These are phyloP conservation scores for Mollisiaceae sp. DNA, from an alignment of 2,329 filamentous ascomycete genomes.

Conservation along the genomic window DNA sequence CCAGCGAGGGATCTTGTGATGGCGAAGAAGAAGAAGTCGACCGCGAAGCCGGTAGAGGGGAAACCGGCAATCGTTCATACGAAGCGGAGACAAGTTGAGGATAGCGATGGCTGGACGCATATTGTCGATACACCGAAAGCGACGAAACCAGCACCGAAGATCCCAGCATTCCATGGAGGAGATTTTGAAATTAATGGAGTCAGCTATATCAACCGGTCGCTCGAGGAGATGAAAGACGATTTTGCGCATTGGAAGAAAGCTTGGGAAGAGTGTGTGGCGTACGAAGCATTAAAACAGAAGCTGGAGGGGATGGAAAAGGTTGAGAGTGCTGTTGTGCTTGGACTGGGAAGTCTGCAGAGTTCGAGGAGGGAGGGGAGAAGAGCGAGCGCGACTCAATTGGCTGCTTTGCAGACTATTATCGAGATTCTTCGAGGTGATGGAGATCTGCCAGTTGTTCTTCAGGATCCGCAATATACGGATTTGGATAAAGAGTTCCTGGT, in stretches of 20 bases:
- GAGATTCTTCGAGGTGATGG: slow-evolving; percentile 27
- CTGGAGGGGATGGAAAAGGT: slow-evolving; percentile 26
- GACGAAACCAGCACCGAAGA: slow-evolving; percentile 18
- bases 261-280: slow-evolving; percentile 38
- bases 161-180: slow-evolving; percentile 28
- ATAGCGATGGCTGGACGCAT: slow-evolving; percentile 44
- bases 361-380: slow-evolving; percentile 39
- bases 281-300: slow-evolving; percentile 26
- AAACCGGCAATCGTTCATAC: slow-evolving; percentile 32
- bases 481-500: slow-evolving; percentile 40
- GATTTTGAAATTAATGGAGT: slow-evolving; percentile 39
- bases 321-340: slow-evolving; percentile 39
- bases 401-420: slow-evolving; percentile 38
- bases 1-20: background rate
- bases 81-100: slow-evolving; percentile 40
- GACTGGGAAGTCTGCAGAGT: slow-evolving; percentile 42
- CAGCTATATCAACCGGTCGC: slow-evolving; percentile 38
- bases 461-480: slow-evolving; percentile 43
- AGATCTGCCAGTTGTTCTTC: slow-evolving; percentile 29
- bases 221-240: slow-evolving; percentile 38
- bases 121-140: slow-evolving; percentile 37
- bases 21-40: slow-evolving; percentile 13
- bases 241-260: slow-evolving; percentile 34
- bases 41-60: background rate
- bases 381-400: slow-evolving; percentile 40